A percentile compares a stretch with the other conserved stretches of the same genome.
Evolutionary conservation across 208 protist species (phyloP).

Genomic region (Leishmania braziliensis): DNA sequence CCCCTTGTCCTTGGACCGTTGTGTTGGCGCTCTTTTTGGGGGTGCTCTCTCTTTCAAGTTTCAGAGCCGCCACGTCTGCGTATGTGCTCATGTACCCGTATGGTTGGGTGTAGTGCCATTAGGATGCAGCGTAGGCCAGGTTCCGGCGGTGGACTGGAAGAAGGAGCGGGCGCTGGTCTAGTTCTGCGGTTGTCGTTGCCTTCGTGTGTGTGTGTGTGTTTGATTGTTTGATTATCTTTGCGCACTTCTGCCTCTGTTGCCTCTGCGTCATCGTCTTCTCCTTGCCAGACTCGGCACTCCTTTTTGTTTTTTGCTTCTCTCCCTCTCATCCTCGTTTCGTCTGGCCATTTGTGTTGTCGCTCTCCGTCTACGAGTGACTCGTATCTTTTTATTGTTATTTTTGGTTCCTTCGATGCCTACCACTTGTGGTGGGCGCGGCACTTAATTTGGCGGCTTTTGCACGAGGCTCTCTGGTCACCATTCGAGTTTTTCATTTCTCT

Average conservation of each 20-base stretch:
- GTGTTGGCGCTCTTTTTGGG: too few species aligned
- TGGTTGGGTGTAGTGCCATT: not conserved
- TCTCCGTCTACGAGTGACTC: not conserved
- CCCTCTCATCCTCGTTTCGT: too few species aligned
- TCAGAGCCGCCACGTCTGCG: not conserved
- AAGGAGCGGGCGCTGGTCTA: not conserved
- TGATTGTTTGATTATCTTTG: not conserved
- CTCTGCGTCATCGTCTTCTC: constrained; percentile 15
- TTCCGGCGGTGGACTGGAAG: not conserved
- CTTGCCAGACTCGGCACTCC: not conserved
- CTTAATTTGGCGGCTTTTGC: not conserved
- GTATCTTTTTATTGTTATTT: not conserved
- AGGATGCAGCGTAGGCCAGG: not conserved
- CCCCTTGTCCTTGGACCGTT: not conserved
- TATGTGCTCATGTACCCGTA: not conserved
- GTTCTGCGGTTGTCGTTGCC: not conserved
- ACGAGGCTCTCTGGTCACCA: not conserved
- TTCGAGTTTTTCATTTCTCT: not conserved
- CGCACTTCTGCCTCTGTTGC: constrained; percentile 3
- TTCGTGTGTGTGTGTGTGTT: not conserved
- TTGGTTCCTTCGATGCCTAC: not conserved
- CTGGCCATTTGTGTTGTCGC: not conserved
- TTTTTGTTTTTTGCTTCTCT: not conserved
- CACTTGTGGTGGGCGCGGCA: not conserved
- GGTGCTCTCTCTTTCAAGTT: not conserved